Base-by-base conservation (phyloP, 192 early-diverging fungal species). In the Allomyces macrogynus region DNA sequence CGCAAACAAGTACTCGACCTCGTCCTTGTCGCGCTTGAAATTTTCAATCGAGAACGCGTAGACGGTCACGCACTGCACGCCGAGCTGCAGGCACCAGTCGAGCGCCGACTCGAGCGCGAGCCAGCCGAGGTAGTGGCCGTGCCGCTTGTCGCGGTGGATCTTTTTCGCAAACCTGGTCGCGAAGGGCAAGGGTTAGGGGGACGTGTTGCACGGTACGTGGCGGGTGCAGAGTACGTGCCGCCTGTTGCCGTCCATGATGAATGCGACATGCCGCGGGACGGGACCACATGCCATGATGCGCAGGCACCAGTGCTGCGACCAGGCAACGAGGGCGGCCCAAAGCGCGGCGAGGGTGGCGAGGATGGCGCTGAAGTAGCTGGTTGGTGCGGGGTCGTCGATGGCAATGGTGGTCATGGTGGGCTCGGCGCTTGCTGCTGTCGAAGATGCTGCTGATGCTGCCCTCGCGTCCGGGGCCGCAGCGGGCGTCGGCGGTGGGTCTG, bases 1-100 rank as follows among this genome's bases (percentile, higher is more conserved):
- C n/a, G 84, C 71, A 91, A 97, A 94, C 61, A 99, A 68, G 23
- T 79, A 77, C 4, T 86, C 74, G 4, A 99, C 92, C 73, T 99
- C 93, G 16, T 85, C 84, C 42, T 75, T 67, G 27, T 87, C 80
- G 8, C 96, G 79, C 69, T 89, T 91, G 72, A 97, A 99, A 76
- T 99, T 99, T 69, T 96, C 93, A 61, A 95, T 92, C 64, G 89
- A 92, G 78, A 99, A 97, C 24, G 96, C 96, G 73, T 90, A 99
- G 9, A 96, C 87, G 27, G 90, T 94, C 16, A 99, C 90, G 5
- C 81, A 79, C 63, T 82, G 74, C 23, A 99, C 74, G 9, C 92
- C 92, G 23, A 97, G 78, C 16, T 86, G 74, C 71, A 92, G 81
- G 69, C 90, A 97, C 74, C 91, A 85, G 61, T 91, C 87, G 12